Base-by-base conservation (phyloP, 495 filamentous ascomycete species). In the Sabuloglossum arenarium region DNA sequence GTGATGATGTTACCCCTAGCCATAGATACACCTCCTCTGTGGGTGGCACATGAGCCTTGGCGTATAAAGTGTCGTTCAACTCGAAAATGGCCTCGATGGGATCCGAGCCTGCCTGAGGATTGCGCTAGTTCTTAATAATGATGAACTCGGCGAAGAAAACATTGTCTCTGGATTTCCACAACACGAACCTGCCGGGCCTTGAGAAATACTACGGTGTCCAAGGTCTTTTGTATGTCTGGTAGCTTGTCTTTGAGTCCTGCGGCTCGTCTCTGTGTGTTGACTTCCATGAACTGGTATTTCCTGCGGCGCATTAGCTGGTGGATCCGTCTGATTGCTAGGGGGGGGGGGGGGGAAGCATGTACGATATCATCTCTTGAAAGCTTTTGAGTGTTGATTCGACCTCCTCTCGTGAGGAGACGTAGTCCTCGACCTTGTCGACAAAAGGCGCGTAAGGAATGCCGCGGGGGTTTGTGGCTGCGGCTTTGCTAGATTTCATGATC, bases 201-300 rank as follows among this genome's bases (percentile, higher is more conserved):
- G 56, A 98, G 66, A 60, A 97, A 98, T 50, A 70, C 71, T 23
- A 96, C 90, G 45, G 86, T 94, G 32, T 97, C 93, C 60, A 97
- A 69, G n/a, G 93, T 96, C 75, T 95, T 97, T 60, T 84, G 80
- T 61, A 98, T 96, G 67, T 98, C 91, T 0, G 91, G 91, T 62
- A 97, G 84, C 75, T 96, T 98, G 61, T 96, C 91, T 65, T 80
- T 84, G 46, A 97, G 70, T 16, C 88, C 87, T 11, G 74, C 75
- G n/a, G 82, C 81, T 49, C 91, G 79, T 51, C 85, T 74, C 62
- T 90, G 81, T 27, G 86, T 85, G 70, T 95, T 97, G 62, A 82
- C 75, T 73, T 97, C 88, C 91, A 98, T 98, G 71, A 96, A 98
- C 68, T 97, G 93, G 71, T 98, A 98, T 75, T 98, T 97, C 55